Evolutionary conservation across 2,329 filamentous ascomycete genomes (phyloP), one percentile per base, ranked within the genome.

Genomic region (Aureobasidium sp.): DNA sequence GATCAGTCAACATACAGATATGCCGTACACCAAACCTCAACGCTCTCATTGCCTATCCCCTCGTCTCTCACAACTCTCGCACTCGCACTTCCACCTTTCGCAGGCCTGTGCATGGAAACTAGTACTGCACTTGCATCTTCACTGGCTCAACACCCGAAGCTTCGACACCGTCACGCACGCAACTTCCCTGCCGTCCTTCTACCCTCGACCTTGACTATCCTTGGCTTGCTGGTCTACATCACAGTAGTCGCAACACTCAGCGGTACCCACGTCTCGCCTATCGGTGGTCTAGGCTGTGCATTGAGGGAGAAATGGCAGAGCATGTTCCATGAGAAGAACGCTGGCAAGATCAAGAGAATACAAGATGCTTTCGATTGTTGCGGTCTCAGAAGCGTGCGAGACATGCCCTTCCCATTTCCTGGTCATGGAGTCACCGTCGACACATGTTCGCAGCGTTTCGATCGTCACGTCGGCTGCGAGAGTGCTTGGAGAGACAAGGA

Each of bases 361-460:
- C 88, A 91, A 68, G 84, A 90, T 68, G 71, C 79, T 0, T 80
- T 89, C 36, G 69, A 80, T 8, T 91, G 88, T 74, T 91, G 88
- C 66, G 88, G 88, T 0, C 76, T 89, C 37, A 78, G 78, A 61
- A 79, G 76, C 5, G 69, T 83, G 34, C 72, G 69, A 34, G 86
- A 91, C 67, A 82, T 81, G 66, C 81, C 82, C 0, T 89, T 81
- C 76, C 88, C 87, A 0, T 89, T 88, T 62, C 76, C 77, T 59
- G 61, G 74, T 59, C 65, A 71, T 58, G 66, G 67, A 55, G 55
- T 72, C 49, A 64, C 68, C 44, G 47, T 62, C 25, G 66, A 72
- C 45, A 70, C 73, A 11, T 87, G 86, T 67, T 66, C 73, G 5
- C 69, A 75, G 49, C 71, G 77, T 5, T 84, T 78, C 65, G 75